phyloP scores from a whole-genome alignment of 192 early-diverging fungal genomes.

The Diversispora epigaea region DNA sequence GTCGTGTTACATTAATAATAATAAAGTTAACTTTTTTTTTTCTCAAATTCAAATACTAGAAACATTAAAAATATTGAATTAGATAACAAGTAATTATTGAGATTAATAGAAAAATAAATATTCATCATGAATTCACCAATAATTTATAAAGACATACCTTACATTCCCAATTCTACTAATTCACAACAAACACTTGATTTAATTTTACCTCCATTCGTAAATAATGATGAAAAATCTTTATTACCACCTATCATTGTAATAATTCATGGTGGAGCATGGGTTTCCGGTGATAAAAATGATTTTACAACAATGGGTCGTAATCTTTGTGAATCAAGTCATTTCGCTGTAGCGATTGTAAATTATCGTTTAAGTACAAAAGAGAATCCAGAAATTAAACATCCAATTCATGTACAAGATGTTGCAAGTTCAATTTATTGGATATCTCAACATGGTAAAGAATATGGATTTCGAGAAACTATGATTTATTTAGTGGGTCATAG shows the following conservation, averaged over 20 bases:
- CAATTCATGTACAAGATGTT: conserved; percentile 68
- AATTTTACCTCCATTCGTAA: background rate
- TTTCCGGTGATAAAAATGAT: conserved; percentile 69
- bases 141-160: background rate
- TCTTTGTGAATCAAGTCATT: conserved; percentile 45
- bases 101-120: no score
- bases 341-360: conserved; percentile 68
- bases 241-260: conserved; percentile 52
- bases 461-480: conserved; percentile 36
- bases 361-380: conserved; percentile 64
- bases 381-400: conserved; percentile 53
- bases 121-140: background rate
- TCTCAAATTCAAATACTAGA: no score
- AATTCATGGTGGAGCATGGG: conserved; percentile 89
- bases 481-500: conserved; percentile 74
- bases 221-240: background rate
- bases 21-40: no score
- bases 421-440: conserved; percentile 56
- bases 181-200: conserved; percentile 27
- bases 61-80: no score
- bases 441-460: conserved; percentile 17
- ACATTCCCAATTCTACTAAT: background rate
- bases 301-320: conserved; percentile 50
- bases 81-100: no score
- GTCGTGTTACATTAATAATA: no score